phyloP scores from a whole-genome alignment of 2,329 filamentous ascomycete species.

The Pestalotiopsis sp. region DNA sequence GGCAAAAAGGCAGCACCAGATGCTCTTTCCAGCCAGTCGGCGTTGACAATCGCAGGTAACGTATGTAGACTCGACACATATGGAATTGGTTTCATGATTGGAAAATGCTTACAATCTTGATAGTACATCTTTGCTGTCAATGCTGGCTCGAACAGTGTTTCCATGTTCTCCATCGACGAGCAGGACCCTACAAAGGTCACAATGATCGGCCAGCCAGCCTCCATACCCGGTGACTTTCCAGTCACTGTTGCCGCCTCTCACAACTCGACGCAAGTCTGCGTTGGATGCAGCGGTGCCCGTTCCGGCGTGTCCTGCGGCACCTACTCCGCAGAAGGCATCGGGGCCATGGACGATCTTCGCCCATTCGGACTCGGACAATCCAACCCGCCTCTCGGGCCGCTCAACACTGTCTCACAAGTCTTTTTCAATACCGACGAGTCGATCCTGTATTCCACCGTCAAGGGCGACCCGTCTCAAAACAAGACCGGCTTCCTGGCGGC shows the following conservation, averaged over 20 bases:
- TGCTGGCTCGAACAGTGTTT: constrained; percentile 53
- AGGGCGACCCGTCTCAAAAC: constrained; percentile 57
- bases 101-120: neutral
- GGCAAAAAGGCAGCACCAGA: constrained; percentile 50
- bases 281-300: constrained; percentile 36
- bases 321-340: constrained; percentile 36
- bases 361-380: constrained; percentile 54
- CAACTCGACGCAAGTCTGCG: constrained; percentile 37
- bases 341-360: constrained; percentile 46
- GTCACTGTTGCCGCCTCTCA: constrained; percentile 51
- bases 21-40: constrained; percentile 52
- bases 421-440: constrained; percentile 60
- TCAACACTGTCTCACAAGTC: constrained; percentile 61
- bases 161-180: constrained; percentile 48
- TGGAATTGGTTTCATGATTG: neutral
- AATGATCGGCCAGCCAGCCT: constrained; percentile 43
- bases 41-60: constrained; percentile 43
- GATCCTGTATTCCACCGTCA: constrained; percentile 58
- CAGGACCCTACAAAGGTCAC: constrained; percentile 46
- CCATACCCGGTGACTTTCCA: constrained; percentile 54
- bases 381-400: constrained; percentile 59
- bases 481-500: constrained; percentile 59
- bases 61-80: too few relatives aligned
- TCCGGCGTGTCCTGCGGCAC: constrained; percentile 31
- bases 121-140: constrained; percentile 59